Evolutionary conservation across 2,329 filamentous ascomycete genomes (phyloP), one percentile per base, ranked within the genome.

Genomic region (Aaosphaeria pasadenensis): DNA sequence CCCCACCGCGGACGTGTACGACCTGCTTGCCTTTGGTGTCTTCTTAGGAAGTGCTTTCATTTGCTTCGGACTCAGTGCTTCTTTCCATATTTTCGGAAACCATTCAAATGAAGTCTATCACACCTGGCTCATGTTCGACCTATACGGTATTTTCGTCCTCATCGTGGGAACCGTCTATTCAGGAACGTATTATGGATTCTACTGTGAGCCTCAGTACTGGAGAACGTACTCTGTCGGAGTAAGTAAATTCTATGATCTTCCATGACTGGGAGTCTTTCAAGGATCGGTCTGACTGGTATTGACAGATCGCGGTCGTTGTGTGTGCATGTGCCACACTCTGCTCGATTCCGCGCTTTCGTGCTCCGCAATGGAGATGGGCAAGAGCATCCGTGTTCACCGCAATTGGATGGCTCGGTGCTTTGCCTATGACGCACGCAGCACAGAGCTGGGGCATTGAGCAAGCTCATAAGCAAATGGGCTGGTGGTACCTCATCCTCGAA

Each of bases 31-130:
- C 30, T 44, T 44, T 32, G 24, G 9, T 6, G 30, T 44, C 31
- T 44, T 44, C 42, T 35, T 44, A 3, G 9, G 9, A 7, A 35
- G 7, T 44, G 9, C 7, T n/a, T 30, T 35, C 4, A 35, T 44
- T 44, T 44, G 42, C 36, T 24, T 44, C 13, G 7, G 33, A 30
- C 36, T n/a, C 29, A 44, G 42, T 32, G 42, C 42, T 44, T 11
- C 31, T 28, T 44, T 35, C 31, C 42, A 44, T 32, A 30, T 44
- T n/a, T 11, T 44, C 30, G 7, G 28, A 35, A 7, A 30, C 31
- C 42, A 44, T 32, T 44, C 42, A 32, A 30, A 44, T 44, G 17
- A 36, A 7, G 42, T 44, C 13, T 30, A 44, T 5, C 42, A 44
- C 11, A 35, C 36, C 42, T 44, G 42, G 42, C 42, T 35, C 36